These are phyloP conservation scores for Colletotrichum simmondsii DNA, from an alignment of 2,329 filamentous ascomycete genomes.

Conservation along the genomic window DNA sequence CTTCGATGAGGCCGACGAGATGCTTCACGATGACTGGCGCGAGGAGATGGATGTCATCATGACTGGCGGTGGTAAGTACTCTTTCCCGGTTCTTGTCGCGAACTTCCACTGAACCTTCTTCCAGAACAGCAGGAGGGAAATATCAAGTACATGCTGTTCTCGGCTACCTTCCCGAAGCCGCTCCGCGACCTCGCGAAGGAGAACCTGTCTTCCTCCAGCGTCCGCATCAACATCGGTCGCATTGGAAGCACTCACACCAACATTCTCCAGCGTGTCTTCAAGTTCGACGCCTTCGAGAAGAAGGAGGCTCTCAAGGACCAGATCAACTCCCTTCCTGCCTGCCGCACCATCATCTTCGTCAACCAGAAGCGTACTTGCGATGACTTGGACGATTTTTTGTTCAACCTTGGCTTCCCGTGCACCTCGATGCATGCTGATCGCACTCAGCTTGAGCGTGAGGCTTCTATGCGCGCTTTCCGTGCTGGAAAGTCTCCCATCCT, in stretches of 20 bases:
- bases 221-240: slow-evolving; percentile 88
- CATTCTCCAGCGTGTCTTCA: slow-evolving; percentile 82
- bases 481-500: slow-evolving; percentile 80
- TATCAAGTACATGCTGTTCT: slow-evolving; percentile 84
- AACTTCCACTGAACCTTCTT: slow-evolving; percentile 37
- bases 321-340: slow-evolving; percentile 75
- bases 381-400: slow-evolving; percentile 87
- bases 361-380: slow-evolving; percentile 85
- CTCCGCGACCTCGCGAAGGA: slow-evolving; percentile 81
- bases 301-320: slow-evolving; percentile 77
- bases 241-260: slow-evolving; percentile 85
- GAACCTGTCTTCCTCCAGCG: slow-evolving; percentile 78
- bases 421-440: slow-evolving; percentile 91
- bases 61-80: slow-evolving; percentile 77
- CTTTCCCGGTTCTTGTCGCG: not conserved
- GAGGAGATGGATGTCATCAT: slow-evolving; percentile 81
- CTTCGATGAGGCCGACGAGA: slow-evolving; percentile 95
- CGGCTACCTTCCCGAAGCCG: slow-evolving; percentile 88
- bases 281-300: slow-evolving; percentile 74
- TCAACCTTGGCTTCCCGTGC: slow-evolving; percentile 80
- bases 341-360: slow-evolving; percentile 89
- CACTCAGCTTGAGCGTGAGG: slow-evolving; percentile 91
- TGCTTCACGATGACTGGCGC: slow-evolving; percentile 84
- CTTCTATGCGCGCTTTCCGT: slow-evolving; percentile 88
- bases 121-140: slow-evolving; percentile 80